Evolutionary conservation across 495 filamentous ascomycete genomes (phyloP).

Genomic region (Xylaria cubensis): DNA sequence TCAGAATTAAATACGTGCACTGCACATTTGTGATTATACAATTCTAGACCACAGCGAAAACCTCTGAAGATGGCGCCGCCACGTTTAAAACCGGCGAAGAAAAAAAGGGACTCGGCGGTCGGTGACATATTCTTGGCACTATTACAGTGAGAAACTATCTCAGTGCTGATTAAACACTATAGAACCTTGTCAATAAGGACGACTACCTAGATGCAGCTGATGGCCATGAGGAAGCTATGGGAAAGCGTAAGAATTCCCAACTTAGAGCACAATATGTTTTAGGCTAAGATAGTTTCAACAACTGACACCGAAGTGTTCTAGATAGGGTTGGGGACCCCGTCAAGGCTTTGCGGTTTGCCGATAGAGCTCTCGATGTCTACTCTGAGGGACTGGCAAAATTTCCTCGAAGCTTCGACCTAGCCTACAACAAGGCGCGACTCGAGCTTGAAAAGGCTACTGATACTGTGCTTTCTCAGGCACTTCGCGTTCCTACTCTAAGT

Average conservation of each 20-base stretch:
- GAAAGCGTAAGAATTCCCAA: slow-evolving; percentile 55
- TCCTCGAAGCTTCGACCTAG: slow-evolving; percentile 69
- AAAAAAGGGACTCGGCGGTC: slow-evolving; percentile 4
- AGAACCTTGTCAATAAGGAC: slow-evolving; percentile 33
- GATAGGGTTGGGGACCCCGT: slow-evolving; percentile 70
- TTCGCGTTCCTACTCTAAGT: slow-evolving; percentile 59
- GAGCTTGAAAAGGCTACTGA: slow-evolving; percentile 72
- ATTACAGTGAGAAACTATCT: not conserved
- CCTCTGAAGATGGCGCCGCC: slow-evolving; percentile 23
- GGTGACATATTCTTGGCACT: slow-evolving; percentile 1
- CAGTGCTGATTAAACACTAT: slow-evolving; percentile 26
- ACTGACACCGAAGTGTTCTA: no score
- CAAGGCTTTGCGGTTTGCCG: slow-evolving; percentile 72
- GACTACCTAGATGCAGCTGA: slow-evolving; percentile 60
- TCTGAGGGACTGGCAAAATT: slow-evolving; percentile 63
- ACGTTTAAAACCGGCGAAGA: slow-evolving; percentile 19
- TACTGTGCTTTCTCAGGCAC: slow-evolving; percentile 53
- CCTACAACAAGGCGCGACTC: slow-evolving; percentile 75
- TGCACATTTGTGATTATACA: not conserved
- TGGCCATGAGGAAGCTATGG: slow-evolving; percentile 69
- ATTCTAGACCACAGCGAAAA: not conserved
- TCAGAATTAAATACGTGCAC: not conserved
- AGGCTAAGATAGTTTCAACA: no score
- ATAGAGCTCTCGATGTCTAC: slow-evolving; percentile 69
- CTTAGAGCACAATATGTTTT: no score